These are phyloP conservation scores for Myrmaecium sp. DNA, from an alignment of 2,329 filamentous ascomycete species.

Conservation along the genomic window DNA sequence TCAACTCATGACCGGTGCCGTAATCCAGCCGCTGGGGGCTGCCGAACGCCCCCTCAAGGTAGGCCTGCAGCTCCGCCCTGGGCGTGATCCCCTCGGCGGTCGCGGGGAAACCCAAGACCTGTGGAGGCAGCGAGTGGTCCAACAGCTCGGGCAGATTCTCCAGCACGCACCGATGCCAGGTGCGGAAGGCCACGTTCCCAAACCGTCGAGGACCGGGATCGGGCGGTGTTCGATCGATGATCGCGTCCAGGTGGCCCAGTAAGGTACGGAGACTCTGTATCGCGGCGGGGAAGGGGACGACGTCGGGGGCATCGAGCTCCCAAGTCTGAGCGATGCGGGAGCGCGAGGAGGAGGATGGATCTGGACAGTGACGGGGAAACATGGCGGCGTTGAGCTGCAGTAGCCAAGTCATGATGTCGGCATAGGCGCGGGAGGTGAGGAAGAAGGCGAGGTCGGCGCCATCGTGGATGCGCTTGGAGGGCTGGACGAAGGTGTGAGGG, in stretches of 20 bases:
- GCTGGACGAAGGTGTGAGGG: conserved; percentile 40
- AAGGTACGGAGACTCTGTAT: conserved; percentile 48
- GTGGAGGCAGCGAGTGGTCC: conserved; percentile 34
- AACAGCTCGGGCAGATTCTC: conserved; percentile 41
- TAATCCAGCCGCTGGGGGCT: conserved; percentile 84
- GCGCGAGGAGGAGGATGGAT: conserved; percentile 18
- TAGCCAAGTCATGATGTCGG: conserved; percentile 72
- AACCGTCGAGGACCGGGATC: conserved; percentile 76
- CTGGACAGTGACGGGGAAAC: conserved; percentile 45
- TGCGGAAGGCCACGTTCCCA: conserved; percentile 79
- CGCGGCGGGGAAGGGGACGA: no score
- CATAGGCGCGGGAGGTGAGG: conserved; percentile 64
- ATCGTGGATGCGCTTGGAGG: conserved; percentile 71
- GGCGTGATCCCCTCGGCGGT: conserved; percentile 24
- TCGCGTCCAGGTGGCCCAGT: conserved; percentile 43
- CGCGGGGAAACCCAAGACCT: conserved; percentile 24
- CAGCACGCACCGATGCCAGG: conserved; percentile 59
- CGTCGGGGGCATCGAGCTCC: conserved; percentile 31
- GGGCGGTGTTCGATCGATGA: conserved; percentile 67
- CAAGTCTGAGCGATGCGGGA: conserved; percentile 43
- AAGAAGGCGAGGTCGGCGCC: conserved; percentile 68
- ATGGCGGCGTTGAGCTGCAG: conserved; percentile 80
- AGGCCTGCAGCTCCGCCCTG: conserved; percentile 53
- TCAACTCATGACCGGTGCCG: conserved; percentile 89
- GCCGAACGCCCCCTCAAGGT: conserved; percentile 74